Conservation (phyloP, 2,329 filamentous ascomycete species). For the Hymenoscyphus albidus region DNA sequence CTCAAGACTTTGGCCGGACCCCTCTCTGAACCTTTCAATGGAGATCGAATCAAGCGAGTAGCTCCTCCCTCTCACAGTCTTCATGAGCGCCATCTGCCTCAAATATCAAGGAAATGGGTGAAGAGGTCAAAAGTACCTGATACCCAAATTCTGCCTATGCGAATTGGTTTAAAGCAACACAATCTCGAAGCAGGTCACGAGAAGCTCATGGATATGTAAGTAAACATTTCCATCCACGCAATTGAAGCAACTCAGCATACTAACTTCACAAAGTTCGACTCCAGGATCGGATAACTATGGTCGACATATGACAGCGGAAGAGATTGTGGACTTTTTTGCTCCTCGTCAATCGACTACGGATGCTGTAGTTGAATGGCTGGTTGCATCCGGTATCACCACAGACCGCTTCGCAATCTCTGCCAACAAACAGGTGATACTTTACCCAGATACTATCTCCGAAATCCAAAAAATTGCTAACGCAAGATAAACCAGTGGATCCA, state of each 20-base stretch:
- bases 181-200: conserved; percentile 44
- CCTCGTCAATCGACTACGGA: conserved; percentile 43
- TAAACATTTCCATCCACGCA: conserved; percentile 28
- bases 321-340: conserved; percentile 44
- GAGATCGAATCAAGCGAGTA: conserved; percentile 18
- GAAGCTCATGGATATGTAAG: conserved; percentile 39
- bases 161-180: conserved; percentile 44
- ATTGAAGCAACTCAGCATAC: conserved; percentile 33
- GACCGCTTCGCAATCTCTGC: conserved; percentile 34
- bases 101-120: conserved; percentile 19
- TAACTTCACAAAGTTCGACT: conserved; percentile 39
- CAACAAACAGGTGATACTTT: conserved; percentile 32
- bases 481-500: conserved; percentile 46
- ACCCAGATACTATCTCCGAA: background rate
- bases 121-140: conserved; percentile 24
- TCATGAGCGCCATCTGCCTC: conserved; percentile 26
- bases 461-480: conserved; percentile 26
- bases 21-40: conserved; percentile 11
- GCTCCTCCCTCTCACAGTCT: conserved; percentile 23
- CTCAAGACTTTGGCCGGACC: conserved; percentile 20
- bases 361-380: conserved; percentile 53
- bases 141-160: conserved; percentile 38
- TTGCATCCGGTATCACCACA: conserved; percentile 45
- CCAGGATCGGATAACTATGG: conserved; percentile 44
- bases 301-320: conserved; percentile 43